Evolutionary conservation across 805 yeast species (phyloP), one percentile per base, ranked within the genome.

Genomic region (Candida alai): DNA sequence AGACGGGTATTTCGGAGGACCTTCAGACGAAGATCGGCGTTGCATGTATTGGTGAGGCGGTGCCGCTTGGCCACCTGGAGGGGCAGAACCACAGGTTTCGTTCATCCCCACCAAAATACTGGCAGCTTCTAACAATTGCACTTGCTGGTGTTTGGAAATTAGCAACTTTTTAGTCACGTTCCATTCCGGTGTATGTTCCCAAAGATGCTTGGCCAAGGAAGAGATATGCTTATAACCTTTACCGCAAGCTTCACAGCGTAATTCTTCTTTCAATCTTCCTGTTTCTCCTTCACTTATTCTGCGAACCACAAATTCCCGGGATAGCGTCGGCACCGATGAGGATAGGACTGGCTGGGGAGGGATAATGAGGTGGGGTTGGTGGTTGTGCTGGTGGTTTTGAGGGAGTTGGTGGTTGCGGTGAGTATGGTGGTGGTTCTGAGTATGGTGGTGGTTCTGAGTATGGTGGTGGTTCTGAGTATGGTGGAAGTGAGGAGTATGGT

Each of bases 151-250:
- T 56, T 84, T 84, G n/a, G 86, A 80, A 23, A 87, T 84, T 23
- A 82, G 65, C 35, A 86, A 64, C 54, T 83, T 84, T 45, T 84
- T 81, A 3, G 95, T 87, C 54, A 81, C 80, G 49, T 78, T 84
- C 96, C 96, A 86, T 53, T 87, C 95, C 0, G 95, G 95, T 0
- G 96, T 86, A 56, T 86, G 96, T 52, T 86, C 96, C 95, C 95
- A 86, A 24, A 86, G 60, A 60, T 85, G 95, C 56, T 85, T 85
- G 2, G 94, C 93, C 40, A 85, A 68, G n/a, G 89, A 80, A 1
- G 88, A 79, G 5, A 86, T 82, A 60, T 86, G 96, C 54, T 85
- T 87, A 55, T 86, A 86, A 15, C 93, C 94, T 57, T 86, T 86
- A 3, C 95, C 95, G 49, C 96, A 86, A 4, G 93, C 86, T 56